phyloP scores from a whole-genome alignment of 768 basidiomycete genomes.

The Pleurotus salmoneostramineus region DNA sequence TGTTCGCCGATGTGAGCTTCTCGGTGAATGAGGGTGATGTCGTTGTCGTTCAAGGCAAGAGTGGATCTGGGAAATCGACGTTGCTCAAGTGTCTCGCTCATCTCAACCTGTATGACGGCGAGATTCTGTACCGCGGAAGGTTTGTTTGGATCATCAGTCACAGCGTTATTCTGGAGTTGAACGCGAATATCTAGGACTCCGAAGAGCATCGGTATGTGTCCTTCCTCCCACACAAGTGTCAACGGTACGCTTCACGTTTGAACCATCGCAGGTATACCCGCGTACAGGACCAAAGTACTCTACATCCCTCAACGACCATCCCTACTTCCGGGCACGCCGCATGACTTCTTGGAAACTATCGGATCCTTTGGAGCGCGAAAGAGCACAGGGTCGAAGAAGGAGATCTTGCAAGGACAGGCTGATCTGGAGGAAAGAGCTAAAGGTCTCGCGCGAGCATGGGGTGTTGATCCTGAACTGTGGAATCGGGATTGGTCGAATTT shows the following conservation, averaged over 20 bases:
- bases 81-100: constrained; percentile 84
- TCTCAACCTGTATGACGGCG: constrained; percentile 66
- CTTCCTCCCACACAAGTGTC: background rate
- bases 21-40: constrained; percentile 70
- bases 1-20: constrained; percentile 64
- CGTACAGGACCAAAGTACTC: constrained; percentile 72
- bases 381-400: constrained; percentile 7
- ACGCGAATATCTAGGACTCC: constrained; percentile 35
- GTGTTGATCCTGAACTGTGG: constrained; percentile 68
- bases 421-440: constrained; percentile 11
- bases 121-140: constrained; percentile 65
- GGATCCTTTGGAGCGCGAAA: constrained; percentile 47
- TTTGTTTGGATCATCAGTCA: constrained; percentile 20
- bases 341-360: constrained; percentile 62
- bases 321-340: constrained; percentile 78
- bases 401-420: constrained; percentile 14
- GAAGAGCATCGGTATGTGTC: constrained; percentile 37
- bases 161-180: background rate
- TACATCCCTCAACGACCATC: constrained; percentile 91
- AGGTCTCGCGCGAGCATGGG: constrained; percentile 61
- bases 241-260: no score
- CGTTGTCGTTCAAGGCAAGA: constrained; percentile 72
- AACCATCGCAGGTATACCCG: constrained; percentile 58
- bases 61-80: constrained; percentile 79
- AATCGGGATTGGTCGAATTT: constrained; percentile 73